phyloP scores from a whole-genome alignment of 345 rosid species.

The Dovyalis caffra region DNA sequence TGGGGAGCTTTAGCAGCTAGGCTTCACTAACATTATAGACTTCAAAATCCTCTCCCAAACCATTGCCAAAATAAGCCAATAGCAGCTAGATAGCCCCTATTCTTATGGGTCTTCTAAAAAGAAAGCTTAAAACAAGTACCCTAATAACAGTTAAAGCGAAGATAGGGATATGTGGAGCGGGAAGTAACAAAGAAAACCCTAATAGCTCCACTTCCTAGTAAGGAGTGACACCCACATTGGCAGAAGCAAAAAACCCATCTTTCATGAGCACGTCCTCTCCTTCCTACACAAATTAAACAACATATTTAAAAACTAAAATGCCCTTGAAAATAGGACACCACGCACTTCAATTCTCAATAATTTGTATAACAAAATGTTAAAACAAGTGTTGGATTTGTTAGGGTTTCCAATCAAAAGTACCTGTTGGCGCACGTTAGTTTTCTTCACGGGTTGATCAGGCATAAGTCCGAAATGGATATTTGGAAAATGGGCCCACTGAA shows the following conservation, averaged over 20 bases:
- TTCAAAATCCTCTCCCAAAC: slow-evolving; percentile 10
- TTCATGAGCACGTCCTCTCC: slow-evolving; percentile 72
- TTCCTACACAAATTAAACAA: slow-evolving; percentile 41
- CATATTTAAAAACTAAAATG: not conserved
- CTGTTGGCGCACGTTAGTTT: slow-evolving; percentile 71
- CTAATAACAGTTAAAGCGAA: not conserved
- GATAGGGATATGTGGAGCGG: not conserved
- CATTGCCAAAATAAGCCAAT: not conserved
- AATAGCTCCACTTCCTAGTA: slow-evolving; percentile 31
- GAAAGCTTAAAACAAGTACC: not conserved
- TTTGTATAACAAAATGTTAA: not conserved
- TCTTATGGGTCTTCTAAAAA: not conserved
- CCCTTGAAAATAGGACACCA: not conserved
- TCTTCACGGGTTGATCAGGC: slow-evolving; percentile 98
- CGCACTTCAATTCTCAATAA: not conserved
- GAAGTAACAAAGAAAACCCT: not conserved
- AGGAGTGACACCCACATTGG: slow-evolving; percentile 74
- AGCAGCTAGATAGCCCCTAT: too few relatives aligned
- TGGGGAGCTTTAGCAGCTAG: not conserved
- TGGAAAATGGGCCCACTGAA: slow-evolving; percentile 99
- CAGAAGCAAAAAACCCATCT: slow-evolving; percentile 71
- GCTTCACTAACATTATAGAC: not conserved
- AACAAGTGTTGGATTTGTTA: not conserved
- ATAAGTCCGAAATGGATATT: slow-evolving; percentile 94
- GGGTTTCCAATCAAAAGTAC: slow-evolving; percentile 34